Percentiles rank a stretch among this genome's conserved stretches.
These are phyloP conservation scores for Santalum album DNA, from an alignment of 164 flowering plant genomes.

Conservation along the genomic window DNA sequence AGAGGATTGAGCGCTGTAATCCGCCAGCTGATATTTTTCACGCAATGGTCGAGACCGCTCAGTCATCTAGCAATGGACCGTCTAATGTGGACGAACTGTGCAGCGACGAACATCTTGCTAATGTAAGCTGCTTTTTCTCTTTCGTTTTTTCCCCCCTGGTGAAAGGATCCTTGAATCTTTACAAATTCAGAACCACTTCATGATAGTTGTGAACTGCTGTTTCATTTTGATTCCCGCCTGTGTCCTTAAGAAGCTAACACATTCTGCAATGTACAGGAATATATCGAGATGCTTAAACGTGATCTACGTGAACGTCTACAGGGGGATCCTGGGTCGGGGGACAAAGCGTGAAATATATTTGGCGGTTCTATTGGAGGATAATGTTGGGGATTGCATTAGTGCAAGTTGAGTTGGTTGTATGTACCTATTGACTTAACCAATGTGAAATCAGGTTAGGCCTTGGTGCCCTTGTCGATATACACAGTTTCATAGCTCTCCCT, in stretches of 20 bases:
- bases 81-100: slow-evolving; percentile 45
- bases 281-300: slow-evolving; percentile 39
- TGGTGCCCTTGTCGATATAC: too few species aligned
- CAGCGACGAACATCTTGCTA: slow-evolving; percentile 41
- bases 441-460: too few species aligned
- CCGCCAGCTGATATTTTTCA: slow-evolving; percentile 54
- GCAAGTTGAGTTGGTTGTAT: too few species aligned
- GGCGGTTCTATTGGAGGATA: too few species aligned
- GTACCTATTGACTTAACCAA: too few species aligned
- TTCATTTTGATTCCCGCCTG: too few species aligned
- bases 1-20: slow-evolving; percentile 32
- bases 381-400: too few species aligned
- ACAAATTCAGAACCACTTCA: too few species aligned
- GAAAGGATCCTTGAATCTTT: background rate
- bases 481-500: too few species aligned
- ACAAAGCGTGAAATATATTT: background rate
- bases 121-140: slow-evolving; percentile 30
- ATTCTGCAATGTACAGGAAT: slow-evolving; percentile 40
- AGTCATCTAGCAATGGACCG: slow-evolving; percentile 19
- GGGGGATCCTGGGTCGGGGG: slow-evolving; percentile 15
- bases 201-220: too few species aligned
- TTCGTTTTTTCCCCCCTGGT: background rate
- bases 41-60: slow-evolving; percentile 40
- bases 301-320: slow-evolving; percentile 34
- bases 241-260: too few species aligned